Evolutionary conservation across 2,329 filamentous ascomycete genomes (phyloP).

Genomic region (Fusarium torulosum): DNA sequence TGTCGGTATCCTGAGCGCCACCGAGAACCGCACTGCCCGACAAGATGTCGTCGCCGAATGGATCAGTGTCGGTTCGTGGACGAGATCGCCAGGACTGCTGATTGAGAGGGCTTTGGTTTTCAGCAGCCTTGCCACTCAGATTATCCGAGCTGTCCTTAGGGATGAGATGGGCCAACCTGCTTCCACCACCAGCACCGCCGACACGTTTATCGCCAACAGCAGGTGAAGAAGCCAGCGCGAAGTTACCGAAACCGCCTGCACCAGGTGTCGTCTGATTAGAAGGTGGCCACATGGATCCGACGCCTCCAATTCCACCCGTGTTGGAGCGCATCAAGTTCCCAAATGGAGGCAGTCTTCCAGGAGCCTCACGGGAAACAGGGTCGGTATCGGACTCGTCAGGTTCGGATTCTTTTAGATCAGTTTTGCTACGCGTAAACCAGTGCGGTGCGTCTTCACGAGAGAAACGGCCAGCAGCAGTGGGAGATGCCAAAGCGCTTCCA

Average conservation of each 20-base stretch:
- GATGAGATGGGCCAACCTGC: constrained; percentile 87
- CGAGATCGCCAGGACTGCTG: constrained; percentile 69
- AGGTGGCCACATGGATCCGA: constrained; percentile 59
- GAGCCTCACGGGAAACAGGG: constrained; percentile 47
- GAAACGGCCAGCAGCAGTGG: constrained; percentile 69
- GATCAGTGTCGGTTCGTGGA: constrained; percentile 79
- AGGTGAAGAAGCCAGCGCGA: constrained; percentile 73
- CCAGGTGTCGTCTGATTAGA: constrained; percentile 72
- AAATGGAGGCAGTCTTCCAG: constrained; percentile 55
- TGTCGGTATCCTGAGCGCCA: constrained; percentile 78
- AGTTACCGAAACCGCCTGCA: constrained; percentile 88
- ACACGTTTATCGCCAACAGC: constrained; percentile 79
- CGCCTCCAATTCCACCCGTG: constrained; percentile 62
- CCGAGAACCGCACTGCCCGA: constrained; percentile 80
- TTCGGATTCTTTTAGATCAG: constrained; percentile 68
- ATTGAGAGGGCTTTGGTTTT: constrained; percentile 58
- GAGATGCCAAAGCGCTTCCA: constrained; percentile 68
- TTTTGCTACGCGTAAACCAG: constrained; percentile 68
- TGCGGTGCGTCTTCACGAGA: constrained; percentile 71
- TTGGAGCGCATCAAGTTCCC: constrained; percentile 66
- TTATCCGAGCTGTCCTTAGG: constrained; percentile 81
- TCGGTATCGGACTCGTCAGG: constrained; percentile 64
- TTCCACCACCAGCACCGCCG: constrained; percentile 78
- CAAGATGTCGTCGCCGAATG: constrained; percentile 75
- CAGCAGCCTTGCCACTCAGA: constrained; percentile 63